phyloP scores from a whole-genome alignment of 2,329 filamentous ascomycete genomes.

The Didymella glomerata region DNA sequence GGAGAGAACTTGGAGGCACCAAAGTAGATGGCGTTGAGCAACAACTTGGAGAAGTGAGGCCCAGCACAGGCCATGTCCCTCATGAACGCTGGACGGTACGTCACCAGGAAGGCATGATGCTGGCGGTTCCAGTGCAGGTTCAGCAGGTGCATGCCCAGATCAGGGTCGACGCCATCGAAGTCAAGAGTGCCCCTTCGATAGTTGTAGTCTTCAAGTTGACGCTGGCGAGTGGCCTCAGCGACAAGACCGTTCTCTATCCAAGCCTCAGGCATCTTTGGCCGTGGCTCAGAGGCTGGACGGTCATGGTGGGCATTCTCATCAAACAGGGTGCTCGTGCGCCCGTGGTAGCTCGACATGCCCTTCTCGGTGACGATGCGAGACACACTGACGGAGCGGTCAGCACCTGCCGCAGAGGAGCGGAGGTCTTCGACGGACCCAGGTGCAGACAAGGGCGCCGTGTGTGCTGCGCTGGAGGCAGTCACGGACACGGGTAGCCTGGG shows the following conservation, averaged over 20 bases:
- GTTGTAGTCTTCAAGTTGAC: slow-evolving; percentile 61
- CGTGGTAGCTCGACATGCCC: slow-evolving; percentile 57
- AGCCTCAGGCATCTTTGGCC: slow-evolving; percentile 41
- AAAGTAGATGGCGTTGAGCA: slow-evolving; percentile 65
- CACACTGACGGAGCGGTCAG: slow-evolving; percentile 26
- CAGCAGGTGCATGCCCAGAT: slow-evolving; percentile 62
- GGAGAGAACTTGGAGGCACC: slow-evolving; percentile 58
- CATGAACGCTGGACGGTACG: slow-evolving; percentile 60
- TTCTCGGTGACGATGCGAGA: slow-evolving; percentile 53
- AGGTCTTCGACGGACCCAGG: not conserved
- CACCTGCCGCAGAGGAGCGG: not conserved
- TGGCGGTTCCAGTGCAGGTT: slow-evolving; percentile 64
- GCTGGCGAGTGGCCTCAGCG: slow-evolving; percentile 58
- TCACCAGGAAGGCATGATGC: slow-evolving; percentile 59
- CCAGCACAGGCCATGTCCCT: slow-evolving; percentile 60
- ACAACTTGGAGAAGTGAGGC: slow-evolving; percentile 64
- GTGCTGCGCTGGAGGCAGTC: slow-evolving; percentile 1
- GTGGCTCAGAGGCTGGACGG: slow-evolving; percentile 23
- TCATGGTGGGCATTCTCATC: slow-evolving; percentile 49
- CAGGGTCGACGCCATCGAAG: slow-evolving; percentile 64
- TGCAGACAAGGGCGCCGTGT: not conserved
- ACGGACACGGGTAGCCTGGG: slow-evolving; percentile 6
- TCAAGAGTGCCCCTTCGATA: slow-evolving; percentile 58
- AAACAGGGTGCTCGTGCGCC: slow-evolving; percentile 60
- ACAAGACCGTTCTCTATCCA: slow-evolving; percentile 58